A percentile compares a stretch with the other conserved stretches of the same genome.
Conservation (phyloP, 345 rosid genomes). For the Rhizophora apiculata region DNA sequence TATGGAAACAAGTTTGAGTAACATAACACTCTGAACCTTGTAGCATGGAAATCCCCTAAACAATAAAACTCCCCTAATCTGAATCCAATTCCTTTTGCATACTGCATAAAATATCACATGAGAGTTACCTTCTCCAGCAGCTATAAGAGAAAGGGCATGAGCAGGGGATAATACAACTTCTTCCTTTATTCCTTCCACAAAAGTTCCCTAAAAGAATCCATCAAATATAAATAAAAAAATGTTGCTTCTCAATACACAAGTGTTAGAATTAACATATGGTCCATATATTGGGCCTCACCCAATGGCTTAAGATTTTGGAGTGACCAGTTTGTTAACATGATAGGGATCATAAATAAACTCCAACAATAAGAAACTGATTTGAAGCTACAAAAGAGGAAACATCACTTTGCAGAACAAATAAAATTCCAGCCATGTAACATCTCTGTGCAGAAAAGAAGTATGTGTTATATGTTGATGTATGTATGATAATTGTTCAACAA, state of each 20-base stretch:
- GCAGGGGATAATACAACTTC: constrained; percentile 99
- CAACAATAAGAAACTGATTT: no score
- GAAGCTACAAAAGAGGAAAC: no score
- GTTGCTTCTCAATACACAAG: constrained; percentile 1
- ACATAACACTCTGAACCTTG: background rate
- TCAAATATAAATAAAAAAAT: constrained; percentile 3
- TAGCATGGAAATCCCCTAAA: no score
- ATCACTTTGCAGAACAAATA: background rate
- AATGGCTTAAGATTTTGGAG: no score
- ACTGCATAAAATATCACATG: constrained; percentile 20
- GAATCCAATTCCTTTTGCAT: constrained; percentile 9
- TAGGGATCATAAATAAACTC: no score
- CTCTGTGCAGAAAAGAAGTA: no score
- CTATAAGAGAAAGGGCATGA: constrained; percentile 95
- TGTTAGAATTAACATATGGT: background rate
- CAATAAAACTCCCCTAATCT: constrained; percentile 8
- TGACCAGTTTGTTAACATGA: no score
- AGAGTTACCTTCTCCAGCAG: constrained; percentile 95
- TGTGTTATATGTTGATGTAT: no score
- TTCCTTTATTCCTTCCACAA: constrained; percentile 95
- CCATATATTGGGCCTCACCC: no score
- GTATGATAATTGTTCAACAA: no score
- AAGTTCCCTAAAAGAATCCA: constrained; percentile 72
- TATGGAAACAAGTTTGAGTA: background rate
- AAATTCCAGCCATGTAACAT: background rate